Conservation (phyloP, 1,284 basidiomycete genomes). For the Microbotryum scabiosae region DNA sequence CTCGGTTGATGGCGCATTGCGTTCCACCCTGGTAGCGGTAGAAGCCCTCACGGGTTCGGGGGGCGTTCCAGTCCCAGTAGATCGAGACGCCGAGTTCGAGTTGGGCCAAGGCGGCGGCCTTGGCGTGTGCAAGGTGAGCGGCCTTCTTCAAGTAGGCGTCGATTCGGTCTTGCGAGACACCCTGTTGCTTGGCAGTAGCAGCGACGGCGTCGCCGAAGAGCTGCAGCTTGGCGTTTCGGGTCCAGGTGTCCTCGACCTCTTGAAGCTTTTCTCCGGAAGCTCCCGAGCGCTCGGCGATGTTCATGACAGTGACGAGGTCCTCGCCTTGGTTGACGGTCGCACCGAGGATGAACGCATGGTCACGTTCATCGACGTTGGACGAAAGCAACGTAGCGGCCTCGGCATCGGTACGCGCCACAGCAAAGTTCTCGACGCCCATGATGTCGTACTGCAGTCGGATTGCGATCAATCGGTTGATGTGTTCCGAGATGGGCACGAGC, state of each 20-base stretch:
- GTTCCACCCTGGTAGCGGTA: slow-evolving; percentile 97
- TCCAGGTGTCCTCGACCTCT: slow-evolving; percentile 82
- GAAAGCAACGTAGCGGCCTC: slow-evolving; percentile 95
- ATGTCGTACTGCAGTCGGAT: slow-evolving; percentile 71
- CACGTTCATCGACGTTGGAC: slow-evolving; percentile 90
- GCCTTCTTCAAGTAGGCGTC: slow-evolving; percentile 55
- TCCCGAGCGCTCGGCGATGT: slow-evolving; percentile 69
- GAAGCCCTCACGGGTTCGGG: slow-evolving; percentile 88
- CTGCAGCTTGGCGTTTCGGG: slow-evolving; percentile 61
- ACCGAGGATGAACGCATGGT: slow-evolving; percentile 94
- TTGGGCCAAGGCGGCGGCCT: slow-evolving; percentile 67
- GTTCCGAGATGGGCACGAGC: slow-evolving; percentile 58
- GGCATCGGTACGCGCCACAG: slow-evolving; percentile 65
- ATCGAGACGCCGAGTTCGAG: slow-evolving; percentile 66
- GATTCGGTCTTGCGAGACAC: slow-evolving; percentile 42
- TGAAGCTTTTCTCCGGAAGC: slow-evolving; percentile 73
- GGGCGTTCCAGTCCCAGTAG: slow-evolving; percentile 88
- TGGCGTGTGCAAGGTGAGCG: slow-evolving; percentile 57
- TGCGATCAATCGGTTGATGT: slow-evolving; percentile 68
- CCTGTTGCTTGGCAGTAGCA: slow-evolving; percentile 60
- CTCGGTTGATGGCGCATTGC: slow-evolving; percentile 84
- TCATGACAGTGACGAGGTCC: slow-evolving; percentile 73
- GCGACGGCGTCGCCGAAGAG: slow-evolving; percentile 70
- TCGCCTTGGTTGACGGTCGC: slow-evolving; percentile 63
- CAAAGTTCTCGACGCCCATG: slow-evolving; percentile 68